phyloP scores from a whole-genome alignment of 2,329 filamentous ascomycete species.

The Myriosclerotinia curreyana region DNA sequence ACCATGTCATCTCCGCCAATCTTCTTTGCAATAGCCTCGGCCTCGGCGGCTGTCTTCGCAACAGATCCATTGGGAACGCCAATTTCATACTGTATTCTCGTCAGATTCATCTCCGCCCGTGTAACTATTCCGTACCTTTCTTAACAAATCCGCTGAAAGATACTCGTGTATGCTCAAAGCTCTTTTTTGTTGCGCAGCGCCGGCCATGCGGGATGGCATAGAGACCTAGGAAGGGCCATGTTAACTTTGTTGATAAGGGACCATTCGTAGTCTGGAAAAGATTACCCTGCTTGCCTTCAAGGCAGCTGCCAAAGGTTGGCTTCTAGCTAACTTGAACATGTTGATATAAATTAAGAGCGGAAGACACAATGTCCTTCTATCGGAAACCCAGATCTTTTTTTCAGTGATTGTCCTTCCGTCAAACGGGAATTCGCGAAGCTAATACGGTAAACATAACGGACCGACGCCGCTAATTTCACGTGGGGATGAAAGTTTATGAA shows the following conservation, averaged over 20 bases:
- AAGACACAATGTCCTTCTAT: constrained; percentile 30
- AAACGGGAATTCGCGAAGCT: constrained; percentile 24
- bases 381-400: constrained; percentile 22
- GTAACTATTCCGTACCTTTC: constrained; percentile 50
- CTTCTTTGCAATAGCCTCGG: constrained; percentile 83
- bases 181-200: constrained; percentile 73
- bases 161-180: constrained; percentile 98
- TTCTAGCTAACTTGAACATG: constrained; percentile 89
- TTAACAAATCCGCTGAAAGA: constrained; percentile 88
- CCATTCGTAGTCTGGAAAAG: constrained; percentile 30
- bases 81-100: constrained; percentile 75
- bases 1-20: constrained; percentile 97
- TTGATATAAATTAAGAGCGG: constrained; percentile 40
- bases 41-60: constrained; percentile 79
- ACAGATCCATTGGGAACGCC: constrained; percentile 88
- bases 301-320: constrained; percentile 75
- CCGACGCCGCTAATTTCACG: constrained; percentile 26
- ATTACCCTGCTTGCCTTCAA: constrained; percentile 74
- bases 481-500: constrained; percentile 21
- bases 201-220: constrained; percentile 57
- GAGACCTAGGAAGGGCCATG: constrained; percentile 43
- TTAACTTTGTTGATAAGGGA: constrained; percentile 35
- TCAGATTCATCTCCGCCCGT: constrained; percentile 32
- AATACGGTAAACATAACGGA: constrained; percentile 25
- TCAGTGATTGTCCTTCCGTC: constrained; percentile 20